phyloP scores from a whole-genome alignment of 176 grass and related monocot species.

The Eleusine indica region DNA sequence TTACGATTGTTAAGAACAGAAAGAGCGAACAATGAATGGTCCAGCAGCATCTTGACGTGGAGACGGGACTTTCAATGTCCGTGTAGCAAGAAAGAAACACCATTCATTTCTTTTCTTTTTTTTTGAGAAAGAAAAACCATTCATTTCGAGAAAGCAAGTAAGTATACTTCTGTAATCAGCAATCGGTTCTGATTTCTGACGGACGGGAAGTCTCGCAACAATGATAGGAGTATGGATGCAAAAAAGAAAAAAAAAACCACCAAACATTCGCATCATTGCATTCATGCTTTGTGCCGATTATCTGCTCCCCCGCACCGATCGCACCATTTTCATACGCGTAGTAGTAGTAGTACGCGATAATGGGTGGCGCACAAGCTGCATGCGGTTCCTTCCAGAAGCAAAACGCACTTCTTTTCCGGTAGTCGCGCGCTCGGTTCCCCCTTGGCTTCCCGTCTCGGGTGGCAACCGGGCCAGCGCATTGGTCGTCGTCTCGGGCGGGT shows the following conservation, averaged over 20 bases:
- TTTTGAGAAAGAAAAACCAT: background rate
- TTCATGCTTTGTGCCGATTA: background rate
- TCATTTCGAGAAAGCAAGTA: background rate
- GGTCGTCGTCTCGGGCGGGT: background rate
- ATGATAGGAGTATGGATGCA: background rate
- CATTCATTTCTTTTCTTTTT: background rate
- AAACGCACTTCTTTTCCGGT: background rate
- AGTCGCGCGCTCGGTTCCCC: background rate
- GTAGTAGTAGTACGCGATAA: background rate
- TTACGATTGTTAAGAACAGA: background rate
- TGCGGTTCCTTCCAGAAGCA: slow-evolving; percentile 1
- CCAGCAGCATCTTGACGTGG: slow-evolving; percentile 40
- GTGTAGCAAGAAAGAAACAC: background rate
- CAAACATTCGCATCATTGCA: background rate
- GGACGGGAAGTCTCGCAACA: background rate
- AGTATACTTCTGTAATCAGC: background rate
- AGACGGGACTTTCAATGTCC: slow-evolving; percentile 1
- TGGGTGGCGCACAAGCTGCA: slow-evolving; percentile 2
- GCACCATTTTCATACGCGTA: background rate
- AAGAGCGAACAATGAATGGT: background rate
- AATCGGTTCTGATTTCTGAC: background rate
- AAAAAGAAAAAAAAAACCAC: background rate
- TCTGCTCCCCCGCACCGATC: background rate
- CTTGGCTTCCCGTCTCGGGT: too few species aligned
- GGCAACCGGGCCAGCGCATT: background rate